Evolutionary conservation across 2,329 filamentous ascomycete genomes (phyloP), one percentile per base, ranked within the genome.

Genomic region (Aureobasidium vineae): DNA sequence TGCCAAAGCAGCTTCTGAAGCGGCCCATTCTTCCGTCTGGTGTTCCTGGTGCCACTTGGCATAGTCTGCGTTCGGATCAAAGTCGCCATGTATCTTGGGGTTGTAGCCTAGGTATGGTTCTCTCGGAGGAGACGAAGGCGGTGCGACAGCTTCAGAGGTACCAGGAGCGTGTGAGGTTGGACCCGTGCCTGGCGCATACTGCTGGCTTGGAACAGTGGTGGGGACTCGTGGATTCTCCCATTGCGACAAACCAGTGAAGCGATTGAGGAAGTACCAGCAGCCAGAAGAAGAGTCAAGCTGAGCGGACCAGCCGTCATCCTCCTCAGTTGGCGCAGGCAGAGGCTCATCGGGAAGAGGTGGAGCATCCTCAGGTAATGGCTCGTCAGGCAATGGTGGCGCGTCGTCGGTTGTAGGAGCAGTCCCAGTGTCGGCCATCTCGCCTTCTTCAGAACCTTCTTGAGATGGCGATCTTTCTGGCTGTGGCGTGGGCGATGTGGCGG

Each of bases 11-110:
- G 73, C 45, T 59, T 73, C 69, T 66, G 73, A 69, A 40, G 41
- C 52, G 16, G 68, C 66, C 21, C 65, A 63, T 28, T 65, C 68
- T 15, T 68, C 69, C 61, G 73, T 73, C 26, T 81, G 76, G 52
- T 77, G 73, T 50, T 70, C 63, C 40, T 74, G 66, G 65, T 76
- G 75, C 41, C 67, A 76, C 52, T 74, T 82, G 13, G 95, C 94
- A 76, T 99, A 99, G 81, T 92, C 90, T n/a, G 95, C 94, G 68
- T 89, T 95, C 4, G 93, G 92, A 73, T 99, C 95, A 81, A 97
- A 99, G 79, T 93, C 90, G 72, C 95, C 95, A 76, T 99, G 95
- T 53, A 99, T 94, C 28, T 92, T 90, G 1, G 95, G 95, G 75
- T 98, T 97, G 80, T 99, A 99, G 68, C 94, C 92, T 67, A 89